Evolutionary conservation across 768 basidiomycete genomes (phyloP).

Genomic region (Phaffia australis): DNA sequence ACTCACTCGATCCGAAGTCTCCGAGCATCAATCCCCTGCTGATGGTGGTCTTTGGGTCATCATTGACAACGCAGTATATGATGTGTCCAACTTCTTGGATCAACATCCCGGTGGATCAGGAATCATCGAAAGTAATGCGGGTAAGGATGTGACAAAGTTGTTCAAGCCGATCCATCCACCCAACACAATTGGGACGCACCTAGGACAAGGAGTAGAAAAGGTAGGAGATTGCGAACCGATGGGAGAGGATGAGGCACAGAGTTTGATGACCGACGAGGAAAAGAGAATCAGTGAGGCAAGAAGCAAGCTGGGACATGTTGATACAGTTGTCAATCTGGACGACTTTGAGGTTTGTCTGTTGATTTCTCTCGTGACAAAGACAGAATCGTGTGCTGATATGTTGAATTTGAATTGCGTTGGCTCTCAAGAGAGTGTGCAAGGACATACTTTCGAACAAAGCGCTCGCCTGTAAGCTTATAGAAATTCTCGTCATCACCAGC

Average conservation of each 20-base stretch:
- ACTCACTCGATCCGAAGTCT: too few species aligned
- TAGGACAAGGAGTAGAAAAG: constrained; percentile 7
- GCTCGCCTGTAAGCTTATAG: neutral
- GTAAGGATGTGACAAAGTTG: constrained; percentile 14
- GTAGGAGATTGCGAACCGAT: constrained; percentile 10
- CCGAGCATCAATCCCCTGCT: too few species aligned
- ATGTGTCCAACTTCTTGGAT: constrained; percentile 15
- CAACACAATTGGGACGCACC: constrained; percentile 12
- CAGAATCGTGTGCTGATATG: too few species aligned
- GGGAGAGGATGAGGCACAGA: neutral
- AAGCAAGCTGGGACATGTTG: constrained; percentile 4
- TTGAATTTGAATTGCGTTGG: too few species aligned
- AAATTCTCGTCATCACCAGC: neutral
- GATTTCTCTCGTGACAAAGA: too few species aligned
- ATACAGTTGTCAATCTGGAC: constrained; percentile 19
- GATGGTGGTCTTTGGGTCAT: constrained; percentile 7
- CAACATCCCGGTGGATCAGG: constrained; percentile 22
- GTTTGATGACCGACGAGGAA: constrained; percentile 12
- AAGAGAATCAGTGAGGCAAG: neutral
- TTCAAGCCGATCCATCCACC: constrained; percentile 26
- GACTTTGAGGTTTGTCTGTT: constrained; percentile 12
- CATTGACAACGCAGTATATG: constrained; percentile 15
- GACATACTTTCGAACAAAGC: constrained; percentile 22
- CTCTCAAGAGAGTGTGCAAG: constrained; percentile 2
- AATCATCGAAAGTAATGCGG: constrained; percentile 21